Evolutionary conservation across 495 filamentous ascomycete genomes (phyloP).

Genomic region (Sphaerosporella brunnea): DNA sequence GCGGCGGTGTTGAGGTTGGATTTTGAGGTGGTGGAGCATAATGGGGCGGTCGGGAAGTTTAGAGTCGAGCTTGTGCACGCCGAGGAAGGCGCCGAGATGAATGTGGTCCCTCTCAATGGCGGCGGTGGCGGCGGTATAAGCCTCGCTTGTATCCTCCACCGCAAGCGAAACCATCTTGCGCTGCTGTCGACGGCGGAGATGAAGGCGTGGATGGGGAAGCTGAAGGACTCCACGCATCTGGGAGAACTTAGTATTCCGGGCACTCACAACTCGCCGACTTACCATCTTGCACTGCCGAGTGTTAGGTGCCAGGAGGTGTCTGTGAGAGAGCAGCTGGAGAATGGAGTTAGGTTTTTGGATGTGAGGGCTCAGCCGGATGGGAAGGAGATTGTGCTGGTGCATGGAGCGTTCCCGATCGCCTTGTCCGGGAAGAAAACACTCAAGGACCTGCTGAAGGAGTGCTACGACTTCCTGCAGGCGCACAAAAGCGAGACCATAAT

Average conservation of each 20-base stretch:
- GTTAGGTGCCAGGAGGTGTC: constrained; percentile 82
- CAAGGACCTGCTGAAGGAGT: constrained; percentile 46
- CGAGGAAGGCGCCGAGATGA: constrained; percentile 1
- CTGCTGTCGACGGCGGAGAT: constrained; percentile 58
- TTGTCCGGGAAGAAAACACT: constrained; percentile 53
- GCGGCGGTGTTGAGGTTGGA: constrained; percentile 41
- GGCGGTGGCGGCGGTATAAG: constrained; percentile 24
- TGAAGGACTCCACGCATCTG: constrained; percentile 49
- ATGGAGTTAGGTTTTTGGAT: constrained; percentile 90
- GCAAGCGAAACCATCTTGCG: constrained; percentile 44
- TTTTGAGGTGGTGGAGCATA: constrained; percentile 38
- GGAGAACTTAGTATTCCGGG: constrained; percentile 80
- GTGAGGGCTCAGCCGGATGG: constrained; percentile 48
- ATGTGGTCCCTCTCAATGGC: constrained; percentile 25
- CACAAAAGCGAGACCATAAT: constrained; percentile 72
- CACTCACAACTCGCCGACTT: constrained; percentile 86
- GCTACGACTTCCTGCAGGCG: constrained; percentile 54
- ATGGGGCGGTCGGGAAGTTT: constrained; percentile 37
- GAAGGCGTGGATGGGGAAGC: constrained; percentile 59
- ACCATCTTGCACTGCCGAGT: constrained; percentile 64
- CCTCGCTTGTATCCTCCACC: constrained; percentile 56
- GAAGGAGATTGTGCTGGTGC: constrained; percentile 45
- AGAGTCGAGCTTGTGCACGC: constrained; percentile 25
- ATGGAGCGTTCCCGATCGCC: constrained; percentile 62
- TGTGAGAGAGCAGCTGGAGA: constrained; percentile 58